Evolutionary conservation across 306 rosid species (phyloP), one percentile per base, ranked within the genome.

Genomic region (Delonix regia): DNA sequence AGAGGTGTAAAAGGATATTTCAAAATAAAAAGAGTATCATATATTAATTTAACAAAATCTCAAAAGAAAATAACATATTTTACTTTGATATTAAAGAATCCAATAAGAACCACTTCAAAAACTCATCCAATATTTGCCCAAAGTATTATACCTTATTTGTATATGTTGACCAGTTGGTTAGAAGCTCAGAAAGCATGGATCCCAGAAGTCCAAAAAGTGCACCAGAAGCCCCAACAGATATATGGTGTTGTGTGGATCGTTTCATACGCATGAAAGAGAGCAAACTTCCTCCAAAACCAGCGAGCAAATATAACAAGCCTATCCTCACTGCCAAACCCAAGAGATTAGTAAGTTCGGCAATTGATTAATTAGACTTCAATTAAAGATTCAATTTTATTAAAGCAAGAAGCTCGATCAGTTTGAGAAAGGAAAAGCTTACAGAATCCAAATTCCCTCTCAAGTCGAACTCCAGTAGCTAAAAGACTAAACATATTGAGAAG

Each of bases 171-270:
- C 97, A 95, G 77, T 95, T 95, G 33, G 85, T 93, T n/a, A 96
- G 78, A 78, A 96, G 98, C 89, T 96, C 99, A 16, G 99, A 96
- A 71, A 96, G 94, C 99, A 93, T 88, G 82, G 94, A 87, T 68
- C 98, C 99, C 27, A 93, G 62, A 74, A 93, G 85, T 16, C 99
- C 99, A 21, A 96, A 96, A 76, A 93, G 98, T 8, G 99, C 96
- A 56, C 97, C 97, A 0, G 99, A 96, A 38, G 99, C 99, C 0
- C 99, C 99, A 33, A 96, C 97, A 1, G 98, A 96, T 67, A 96
- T 59, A 28, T 78, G 51, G 53, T 65, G 44, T 11, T 22, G 18
- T 34, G 0, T 3, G 1, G 77, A 0, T 15, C 70, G 13, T 41
- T 52, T 45, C 57, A 87, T 42, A 80, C 51, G 66, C 60, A 96